Base-by-base conservation (phyloP, 2,329 filamentous ascomycete genomes). In the Alternaria brassicicola region DNA sequence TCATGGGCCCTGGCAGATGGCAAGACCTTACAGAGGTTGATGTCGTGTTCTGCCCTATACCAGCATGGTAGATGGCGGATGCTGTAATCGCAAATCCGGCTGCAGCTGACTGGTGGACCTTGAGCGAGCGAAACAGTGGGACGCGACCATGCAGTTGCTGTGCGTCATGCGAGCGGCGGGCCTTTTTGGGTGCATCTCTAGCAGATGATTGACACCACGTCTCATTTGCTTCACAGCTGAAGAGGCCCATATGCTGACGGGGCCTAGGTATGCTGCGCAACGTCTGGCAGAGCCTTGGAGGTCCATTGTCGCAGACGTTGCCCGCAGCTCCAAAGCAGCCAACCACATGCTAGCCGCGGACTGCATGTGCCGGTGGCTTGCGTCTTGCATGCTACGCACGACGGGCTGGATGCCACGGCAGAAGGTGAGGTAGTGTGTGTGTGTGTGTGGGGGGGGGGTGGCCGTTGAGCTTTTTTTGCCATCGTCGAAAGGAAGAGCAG, bases 101-200 rank as follows among this genome's bases (percentile, higher is more conserved):
- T 33, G 39, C 38, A 30, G 43, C 57, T 70, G 52, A 67, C 49
- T 70, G 64, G 66, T 64, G 53, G 57, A 59, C 35, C 48, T 49
- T 35, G 52, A 39, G 33, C 42, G 36, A 43, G 51, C 52, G 41
- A 43, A 56, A 50, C 45, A 19, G 39, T 39, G 56, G 39, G 26
- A 46, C 31, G 41, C 39, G 62, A 61, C 57, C 30, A 45, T 59
- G 61, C 61, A 59, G 58, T 59, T 57, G 56, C 61, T 61, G 64
- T 69, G 63, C 69, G 64, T 67, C 64, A 67, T 67, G 59, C 59
- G 35, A 45, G 53, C 51, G 21, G 56, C 52, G 43, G 52, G 49
- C 42, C 53, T 57, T 47, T 30, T 23, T 41, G n/a, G 45, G 49
- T 49, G 46, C 26, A 38, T 28, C 38, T 30, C 31, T 21, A 17